Base-by-base conservation (phyloP, 164 flowering plant genomes). In the Chimonanthus salicifolius region DNA sequence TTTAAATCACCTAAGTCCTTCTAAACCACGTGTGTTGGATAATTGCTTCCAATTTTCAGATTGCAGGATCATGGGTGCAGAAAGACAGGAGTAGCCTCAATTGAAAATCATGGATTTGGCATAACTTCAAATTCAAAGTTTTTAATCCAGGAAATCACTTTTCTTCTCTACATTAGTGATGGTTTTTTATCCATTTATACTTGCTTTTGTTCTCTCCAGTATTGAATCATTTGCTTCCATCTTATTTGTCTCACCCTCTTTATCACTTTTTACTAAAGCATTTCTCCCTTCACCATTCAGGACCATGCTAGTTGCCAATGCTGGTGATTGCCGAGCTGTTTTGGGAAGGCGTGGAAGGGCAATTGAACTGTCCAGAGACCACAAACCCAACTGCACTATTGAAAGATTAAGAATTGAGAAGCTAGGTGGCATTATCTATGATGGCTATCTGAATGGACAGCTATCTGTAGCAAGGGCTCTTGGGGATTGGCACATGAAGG, bases 401-500 rank as follows among this genome's bases (percentile, higher is more conserved):
- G 98, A 94, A 78, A 89, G 78, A 74, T 66, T 76, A 20, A 82
- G 98, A 81, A 92, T 94, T 16, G 98, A 91, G 81, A 87, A 82
- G 64, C 87, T 92, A 7, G 98, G 98, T 63, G 98, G 97, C 43
- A 84, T 83, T 8, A 77, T 94, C n/a, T 90, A 90, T 76, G 98
- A 94, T 78, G 98, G 98, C 60, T 94, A 94, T 81, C 88, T 94
- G 18, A 92, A 90, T 72, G 98, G 97, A 15, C 97, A 94, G 78
- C 77, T 94, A 72, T 92, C 97, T 5, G 97, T 94, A 11, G 83
- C 98, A 43, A 90, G 98, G 48, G 98, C 98, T 7, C 84, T 94
- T 21, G 97, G 98, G 50, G 97, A 94, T 78, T 94, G 98, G 98
- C 98, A 94, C 85, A 92, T 94, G 94, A 92, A 94, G 83, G 95